phyloP scores from a whole-genome alignment of 2,329 filamentous ascomycete genomes.

The Pseudogymnoascus sp. region DNA sequence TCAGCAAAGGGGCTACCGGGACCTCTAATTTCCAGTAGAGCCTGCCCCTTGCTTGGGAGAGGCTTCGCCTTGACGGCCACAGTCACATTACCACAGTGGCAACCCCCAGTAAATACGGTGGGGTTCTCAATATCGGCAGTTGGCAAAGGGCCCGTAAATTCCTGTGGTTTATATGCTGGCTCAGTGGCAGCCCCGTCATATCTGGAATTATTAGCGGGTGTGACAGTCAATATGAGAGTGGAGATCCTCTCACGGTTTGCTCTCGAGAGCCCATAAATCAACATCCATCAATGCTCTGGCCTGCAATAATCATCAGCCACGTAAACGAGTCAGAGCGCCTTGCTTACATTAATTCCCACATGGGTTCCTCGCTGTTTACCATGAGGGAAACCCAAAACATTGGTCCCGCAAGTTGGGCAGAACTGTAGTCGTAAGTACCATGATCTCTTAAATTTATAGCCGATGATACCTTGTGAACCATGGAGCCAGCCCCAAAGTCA shows the following conservation, averaged over 20 bases:
- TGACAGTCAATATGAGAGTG: neutral
- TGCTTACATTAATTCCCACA: slow-evolving; percentile 37
- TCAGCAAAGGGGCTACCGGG: neutral
- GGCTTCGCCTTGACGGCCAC: slow-evolving; percentile 17
- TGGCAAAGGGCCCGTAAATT: neutral
- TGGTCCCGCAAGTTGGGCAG: slow-evolving; percentile 42
- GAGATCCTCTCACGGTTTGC: neutral
- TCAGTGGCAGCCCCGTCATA: neutral
- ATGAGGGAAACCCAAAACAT: slow-evolving; percentile 30
- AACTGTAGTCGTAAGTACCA: slow-evolving; percentile 32
- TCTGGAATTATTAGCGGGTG: neutral
- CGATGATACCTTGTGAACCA: slow-evolving; percentile 34
- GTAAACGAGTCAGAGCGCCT: too few relatives aligned
- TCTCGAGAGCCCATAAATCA: neutral
- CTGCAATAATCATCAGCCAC: neutral
- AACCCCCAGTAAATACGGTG: slow-evolving; percentile 20
- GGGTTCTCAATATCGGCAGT: neutral
- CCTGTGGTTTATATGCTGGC: neutral
- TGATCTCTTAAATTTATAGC: slow-evolving; percentile 15
- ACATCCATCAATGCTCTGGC: neutral
- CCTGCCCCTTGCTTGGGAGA: slow-evolving; percentile 13
- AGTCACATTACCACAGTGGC: slow-evolving; percentile 22
- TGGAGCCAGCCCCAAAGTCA: slow-evolving; percentile 32
- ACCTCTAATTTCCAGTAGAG: slow-evolving; percentile 1
- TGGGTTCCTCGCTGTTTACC: slow-evolving; percentile 25